Evolutionary conservation across 352 stramenopile genomes (phyloP).

Genomic region (Blastocystis hominis): DNA sequence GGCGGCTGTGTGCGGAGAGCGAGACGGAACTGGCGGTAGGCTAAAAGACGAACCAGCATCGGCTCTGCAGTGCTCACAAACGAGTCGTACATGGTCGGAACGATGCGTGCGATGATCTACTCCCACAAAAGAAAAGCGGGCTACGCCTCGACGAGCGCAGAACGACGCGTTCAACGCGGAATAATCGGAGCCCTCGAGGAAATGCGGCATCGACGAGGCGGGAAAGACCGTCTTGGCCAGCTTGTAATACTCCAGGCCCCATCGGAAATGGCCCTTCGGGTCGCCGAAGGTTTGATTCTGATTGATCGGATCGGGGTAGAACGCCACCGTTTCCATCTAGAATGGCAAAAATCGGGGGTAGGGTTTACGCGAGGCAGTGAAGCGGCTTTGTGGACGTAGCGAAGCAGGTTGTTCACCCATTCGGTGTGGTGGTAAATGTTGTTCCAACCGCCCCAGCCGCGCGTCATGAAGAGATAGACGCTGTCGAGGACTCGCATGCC

Average conservation of each 20-base stretch:
- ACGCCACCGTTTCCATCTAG: slow-evolving; percentile 38
- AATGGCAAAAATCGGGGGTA: background rate
- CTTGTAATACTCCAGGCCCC: slow-evolving; percentile 21
- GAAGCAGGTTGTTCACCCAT: slow-evolving; percentile 44
- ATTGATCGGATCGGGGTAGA: slow-evolving; percentile 4
- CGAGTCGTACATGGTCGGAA: slow-evolving; percentile 29
- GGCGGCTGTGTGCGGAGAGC: background rate
- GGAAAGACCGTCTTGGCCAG: slow-evolving; percentile 11
- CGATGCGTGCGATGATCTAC: slow-evolving; percentile 35
- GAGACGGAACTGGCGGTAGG: background rate
- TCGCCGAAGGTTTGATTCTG: slow-evolving; percentile 28
- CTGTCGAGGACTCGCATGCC: background rate
- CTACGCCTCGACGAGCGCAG: slow-evolving; percentile 5
- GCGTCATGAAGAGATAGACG: slow-evolving; percentile 25
- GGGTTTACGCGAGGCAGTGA: background rate
- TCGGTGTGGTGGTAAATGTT: slow-evolving; percentile 56
- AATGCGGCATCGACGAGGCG: background rate
- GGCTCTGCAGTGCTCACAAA: slow-evolving; percentile 1
- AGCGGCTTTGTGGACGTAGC: slow-evolving; percentile 16
- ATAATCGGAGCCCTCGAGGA: slow-evolving; percentile 18
- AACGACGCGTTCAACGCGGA: background rate
- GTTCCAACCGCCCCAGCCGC: slow-evolving; percentile 51
- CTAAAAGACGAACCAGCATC: background rate
- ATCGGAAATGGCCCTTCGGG: slow-evolving; percentile 23
- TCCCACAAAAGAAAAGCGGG: too few relatives aligned